Percentiles rank a stretch among this genome's conserved stretches.
Evolutionary conservation across 2,329 filamentous ascomycete genomes (phyloP).

Genomic region (Pseudocercospora macadamiae): DNA sequence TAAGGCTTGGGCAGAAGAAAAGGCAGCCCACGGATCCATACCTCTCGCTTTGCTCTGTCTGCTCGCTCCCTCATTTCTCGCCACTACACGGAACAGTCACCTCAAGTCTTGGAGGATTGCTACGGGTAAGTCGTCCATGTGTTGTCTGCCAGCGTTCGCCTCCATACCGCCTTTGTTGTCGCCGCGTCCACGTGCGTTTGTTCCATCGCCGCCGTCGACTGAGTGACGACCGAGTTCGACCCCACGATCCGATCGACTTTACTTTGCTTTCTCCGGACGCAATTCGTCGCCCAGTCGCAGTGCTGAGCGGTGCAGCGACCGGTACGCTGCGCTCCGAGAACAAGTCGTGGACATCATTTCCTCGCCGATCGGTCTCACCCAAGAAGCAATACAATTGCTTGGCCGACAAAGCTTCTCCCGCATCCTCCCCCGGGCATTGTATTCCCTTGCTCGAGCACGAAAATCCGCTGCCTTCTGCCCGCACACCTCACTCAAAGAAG

Average conservation of each 20-base stretch:
- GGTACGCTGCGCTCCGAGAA: background rate
- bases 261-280: conserved; percentile 15
- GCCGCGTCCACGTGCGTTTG: background rate
- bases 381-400: conserved; percentile 13
- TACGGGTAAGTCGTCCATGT: background rate
- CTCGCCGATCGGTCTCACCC: conserved; percentile 23
- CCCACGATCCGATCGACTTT: conserved; percentile 2
- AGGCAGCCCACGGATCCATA: conserved; percentile 8
- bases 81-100: conserved; percentile 1
- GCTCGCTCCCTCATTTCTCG: background rate
- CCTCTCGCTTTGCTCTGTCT: background rate
- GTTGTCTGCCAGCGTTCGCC: background rate
- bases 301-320: too few relatives aligned
- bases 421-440: conserved; percentile 1
- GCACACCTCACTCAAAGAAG: conserved; percentile 10
- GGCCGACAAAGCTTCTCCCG: conserved; percentile 14
- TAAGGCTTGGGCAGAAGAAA: conserved; percentile 10
- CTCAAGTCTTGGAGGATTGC: background rate
- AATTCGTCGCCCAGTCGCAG: conserved; percentile 11
- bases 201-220: too few relatives aligned
- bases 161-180: background rate
- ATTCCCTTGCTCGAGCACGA: conserved; percentile 14
- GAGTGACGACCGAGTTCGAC: background rate
- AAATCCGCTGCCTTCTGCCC: conserved; percentile 14
- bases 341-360: conserved; percentile 24